A percentile compares a stretch with the other conserved stretches of the same genome.
Evolutionary conservation across 345 rosid species (phyloP).

Genomic region (Conringia planisiliqua): DNA sequence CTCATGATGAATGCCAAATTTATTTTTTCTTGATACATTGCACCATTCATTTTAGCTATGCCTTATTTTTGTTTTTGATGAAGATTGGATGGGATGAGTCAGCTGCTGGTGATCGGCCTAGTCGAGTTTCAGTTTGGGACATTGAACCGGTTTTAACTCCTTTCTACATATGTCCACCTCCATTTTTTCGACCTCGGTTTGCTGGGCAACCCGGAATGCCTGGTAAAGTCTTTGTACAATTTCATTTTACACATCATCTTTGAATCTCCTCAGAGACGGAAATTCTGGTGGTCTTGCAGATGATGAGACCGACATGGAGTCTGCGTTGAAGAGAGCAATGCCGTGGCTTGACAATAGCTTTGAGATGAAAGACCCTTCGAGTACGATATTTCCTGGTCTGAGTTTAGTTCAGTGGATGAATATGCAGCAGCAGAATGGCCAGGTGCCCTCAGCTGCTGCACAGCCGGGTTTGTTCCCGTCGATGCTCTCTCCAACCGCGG

Average conservation of each 20-base stretch:
- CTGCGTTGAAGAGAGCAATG: conserved; percentile 75
- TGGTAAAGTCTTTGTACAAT: conserved; percentile 37
- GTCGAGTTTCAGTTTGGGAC: conserved; percentile 92
- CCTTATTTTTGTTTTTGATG: neutral
- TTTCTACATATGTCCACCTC: conserved; percentile 88
- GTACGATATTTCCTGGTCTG: conserved; percentile 55
- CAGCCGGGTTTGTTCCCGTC: conserved; percentile 38
- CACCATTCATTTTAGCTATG: conserved; percentile 8
- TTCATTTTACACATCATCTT: conserved; percentile 1
- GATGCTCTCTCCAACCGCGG: conserved; percentile 26
- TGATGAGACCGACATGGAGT: conserved; percentile 76
- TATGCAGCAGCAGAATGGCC: conserved; percentile 77
- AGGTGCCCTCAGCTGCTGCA: conserved; percentile 33
- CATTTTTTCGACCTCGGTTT: conserved; percentile 78
- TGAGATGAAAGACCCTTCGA: conserved; percentile 63
- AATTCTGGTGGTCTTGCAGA: conserved; percentile 39
- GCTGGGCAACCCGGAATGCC: conserved; percentile 83
- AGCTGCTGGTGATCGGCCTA: conserved; percentile 77
- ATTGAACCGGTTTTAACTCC: conserved; percentile 94
- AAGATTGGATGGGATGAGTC: conserved; percentile 99
- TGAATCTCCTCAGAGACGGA: neutral
- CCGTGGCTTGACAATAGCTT: conserved; percentile 86
- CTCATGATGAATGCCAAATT: neutral
- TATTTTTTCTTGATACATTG: neutral
- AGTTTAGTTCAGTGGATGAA: conserved; percentile 94